Evolutionary conservation across 2,329 filamentous ascomycete genomes (phyloP).

Genomic region (Sclerotinia nivalis): DNA sequence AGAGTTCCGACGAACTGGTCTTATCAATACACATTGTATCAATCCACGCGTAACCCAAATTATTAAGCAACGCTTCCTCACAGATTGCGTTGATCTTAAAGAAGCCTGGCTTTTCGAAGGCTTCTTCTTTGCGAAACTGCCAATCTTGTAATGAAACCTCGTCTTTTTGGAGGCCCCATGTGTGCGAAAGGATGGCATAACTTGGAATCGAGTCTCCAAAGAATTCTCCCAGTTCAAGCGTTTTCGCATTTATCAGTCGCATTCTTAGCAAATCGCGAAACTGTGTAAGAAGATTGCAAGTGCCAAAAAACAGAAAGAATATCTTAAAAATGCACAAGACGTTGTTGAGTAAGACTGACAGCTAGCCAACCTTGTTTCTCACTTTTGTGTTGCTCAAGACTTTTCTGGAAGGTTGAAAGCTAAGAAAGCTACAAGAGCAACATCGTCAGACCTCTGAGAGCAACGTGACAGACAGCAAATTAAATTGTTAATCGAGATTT

Average conservation of each 20-base stretch:
- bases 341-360: no score
- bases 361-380: no score
- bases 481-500: no score
- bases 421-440: no score
- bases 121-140: background rate
- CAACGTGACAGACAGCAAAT: no score
- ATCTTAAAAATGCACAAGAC: no score
- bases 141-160: slow-evolving; percentile 41
- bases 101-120: background rate
- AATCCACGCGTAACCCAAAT: slow-evolving; percentile 10
- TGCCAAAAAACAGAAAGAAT: no score
- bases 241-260: background rate
- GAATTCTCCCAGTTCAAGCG: background rate
- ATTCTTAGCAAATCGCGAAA: background rate
- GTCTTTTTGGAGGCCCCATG: slow-evolving; percentile 38
- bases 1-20: slow-evolving; percentile 13
- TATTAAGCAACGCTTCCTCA: background rate
- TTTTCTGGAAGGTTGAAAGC: no score
- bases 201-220: background rate
- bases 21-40: slow-evolving; percentile 28
- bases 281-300: no score
- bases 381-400: no score
- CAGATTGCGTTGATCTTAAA: background rate
- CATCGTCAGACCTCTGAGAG: no score
- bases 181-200: slow-evolving; percentile 46